Base-by-base conservation (phyloP, 768 basidiomycete genomes). In the Tulasnella sp. region DNA sequence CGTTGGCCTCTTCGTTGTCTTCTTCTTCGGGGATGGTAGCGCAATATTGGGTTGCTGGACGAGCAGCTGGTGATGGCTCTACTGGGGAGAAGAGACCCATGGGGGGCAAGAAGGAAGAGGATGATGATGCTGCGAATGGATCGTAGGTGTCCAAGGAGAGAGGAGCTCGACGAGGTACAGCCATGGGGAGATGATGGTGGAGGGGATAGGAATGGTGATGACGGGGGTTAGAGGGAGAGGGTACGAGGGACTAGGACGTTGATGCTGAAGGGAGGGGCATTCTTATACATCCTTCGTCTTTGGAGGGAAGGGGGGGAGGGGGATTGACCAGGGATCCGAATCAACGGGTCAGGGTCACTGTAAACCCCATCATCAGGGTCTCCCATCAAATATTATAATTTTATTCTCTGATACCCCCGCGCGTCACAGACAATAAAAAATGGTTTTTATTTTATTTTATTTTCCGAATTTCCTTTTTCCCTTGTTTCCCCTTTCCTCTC, bases 1-100 rank as follows among this genome's bases (percentile, higher is more conserved):
- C 64, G 6, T 66, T 12, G 42, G 11, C 62, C 14, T 11, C 36
- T 22, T 69, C 70, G 19, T 19, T 17, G 59, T 72, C 70, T n/a
- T 72, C 70, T 63, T 72, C 70, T 19, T 72, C 70, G n/a, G 37
- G n/a, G 29, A 72, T 72, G 35, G 70, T 72, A 29, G 70, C 37
- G 39, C 70, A 72, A 32, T 34, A 65, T 6, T 32, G 19, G 5
- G 68, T 40, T 12, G 68, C 34, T 0, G 68, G 12, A 19, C 41
- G 66, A n/a, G 66, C 6, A 37, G 47, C 19, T 52, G 47, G n/a
- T 19, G 63, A 17, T 22, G 34, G 42, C 7, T 40, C 34, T 14
- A 44, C 37, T 8, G 70, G 70, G 12, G 70, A 63, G 70, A 72
- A 72, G 59, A 72, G 62, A 22, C 62, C 52, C n/a, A 34, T 35